Evolutionary conservation across 352 stramenopile species (phyloP).

Genomic region (Pythium utonaiense): DNA sequence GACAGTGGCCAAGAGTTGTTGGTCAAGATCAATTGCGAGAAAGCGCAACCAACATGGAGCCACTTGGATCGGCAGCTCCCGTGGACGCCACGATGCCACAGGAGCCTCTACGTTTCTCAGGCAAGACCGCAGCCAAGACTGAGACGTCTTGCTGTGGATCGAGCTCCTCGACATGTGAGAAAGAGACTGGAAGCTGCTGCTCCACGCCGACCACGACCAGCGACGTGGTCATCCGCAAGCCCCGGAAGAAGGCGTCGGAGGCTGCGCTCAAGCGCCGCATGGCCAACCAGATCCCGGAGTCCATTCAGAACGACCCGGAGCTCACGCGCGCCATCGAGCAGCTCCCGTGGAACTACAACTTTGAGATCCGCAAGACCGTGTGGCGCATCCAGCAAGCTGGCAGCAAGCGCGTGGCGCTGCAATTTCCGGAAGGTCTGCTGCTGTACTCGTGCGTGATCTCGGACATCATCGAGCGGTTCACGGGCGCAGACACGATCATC

Average conservation of each 20-base stretch:
- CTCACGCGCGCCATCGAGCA: constrained; percentile 91
- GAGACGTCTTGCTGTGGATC: constrained; percentile 8
- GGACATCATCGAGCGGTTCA: constrained; percentile 97
- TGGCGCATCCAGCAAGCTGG: constrained; percentile 91
- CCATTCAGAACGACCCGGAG: constrained; percentile 86
- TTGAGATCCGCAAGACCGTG: constrained; percentile 98
- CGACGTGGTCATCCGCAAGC: constrained; percentile 35
- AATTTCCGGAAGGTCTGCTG: constrained; percentile 98
- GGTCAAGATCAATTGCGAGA: constrained; percentile 4
- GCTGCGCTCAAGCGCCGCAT: constrained; percentile 62
- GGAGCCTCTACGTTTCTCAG: constrained; percentile 58
- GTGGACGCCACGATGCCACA: not conserved
- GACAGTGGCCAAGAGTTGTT: constrained; percentile 1
- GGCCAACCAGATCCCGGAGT: constrained; percentile 87
- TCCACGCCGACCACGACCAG: constrained; percentile 3
- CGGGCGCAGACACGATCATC: constrained; percentile 89
- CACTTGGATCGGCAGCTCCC: constrained; percentile 5
- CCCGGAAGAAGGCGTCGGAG: constrained; percentile 54
- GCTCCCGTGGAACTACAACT: constrained; percentile 98
- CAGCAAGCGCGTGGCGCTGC: constrained; percentile 93
- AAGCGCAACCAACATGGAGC: constrained; percentile 24
- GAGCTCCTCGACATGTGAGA: not conserved
- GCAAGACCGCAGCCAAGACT: constrained; percentile 15
- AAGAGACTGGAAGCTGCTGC: constrained; percentile 8
- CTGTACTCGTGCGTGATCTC: constrained; percentile 98